These are phyloP conservation scores for Magnaporthiopsis rhizophila DNA, from an alignment of 2,329 filamentous ascomycete species.

Conservation along the genomic window DNA sequence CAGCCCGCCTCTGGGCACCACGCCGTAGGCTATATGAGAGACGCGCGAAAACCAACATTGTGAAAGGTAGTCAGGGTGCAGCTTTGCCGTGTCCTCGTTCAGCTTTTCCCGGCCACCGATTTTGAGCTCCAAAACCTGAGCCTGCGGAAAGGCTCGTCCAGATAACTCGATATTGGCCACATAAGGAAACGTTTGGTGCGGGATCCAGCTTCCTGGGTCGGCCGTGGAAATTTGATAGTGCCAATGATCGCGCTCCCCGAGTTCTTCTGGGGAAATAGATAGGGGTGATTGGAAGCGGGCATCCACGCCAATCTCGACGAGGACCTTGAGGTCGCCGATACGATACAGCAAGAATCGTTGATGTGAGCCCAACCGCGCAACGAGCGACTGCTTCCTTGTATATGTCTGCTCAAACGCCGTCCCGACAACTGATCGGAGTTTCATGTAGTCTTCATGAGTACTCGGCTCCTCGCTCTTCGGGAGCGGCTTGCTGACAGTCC, in stretches of 20 bases:
- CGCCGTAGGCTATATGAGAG: background rate
- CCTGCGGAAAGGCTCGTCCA: background rate
- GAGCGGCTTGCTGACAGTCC: background rate
- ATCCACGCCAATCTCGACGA: background rate
- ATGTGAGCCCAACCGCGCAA: background rate
- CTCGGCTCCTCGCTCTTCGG: background rate
- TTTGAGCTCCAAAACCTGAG: background rate
- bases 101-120: background rate
- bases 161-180: background rate
- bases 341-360: background rate
- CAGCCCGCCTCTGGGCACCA: background rate
- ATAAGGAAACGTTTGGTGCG: background rate
- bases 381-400: background rate
- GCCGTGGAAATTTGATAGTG: background rate
- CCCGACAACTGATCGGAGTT: background rate
- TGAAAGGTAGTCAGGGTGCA: background rate
- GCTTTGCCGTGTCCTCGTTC: background rate
- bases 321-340: background rate
- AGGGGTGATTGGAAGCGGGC: background rate
- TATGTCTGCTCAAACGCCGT: background rate
- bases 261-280: background rate
- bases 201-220: background rate
- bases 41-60: background rate
- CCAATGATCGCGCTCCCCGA: background rate
- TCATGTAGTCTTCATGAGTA: background rate